Evolutionary conservation across 2,329 filamentous ascomycete genomes (phyloP).

Genomic region (Scytalidium lignicola): DNA sequence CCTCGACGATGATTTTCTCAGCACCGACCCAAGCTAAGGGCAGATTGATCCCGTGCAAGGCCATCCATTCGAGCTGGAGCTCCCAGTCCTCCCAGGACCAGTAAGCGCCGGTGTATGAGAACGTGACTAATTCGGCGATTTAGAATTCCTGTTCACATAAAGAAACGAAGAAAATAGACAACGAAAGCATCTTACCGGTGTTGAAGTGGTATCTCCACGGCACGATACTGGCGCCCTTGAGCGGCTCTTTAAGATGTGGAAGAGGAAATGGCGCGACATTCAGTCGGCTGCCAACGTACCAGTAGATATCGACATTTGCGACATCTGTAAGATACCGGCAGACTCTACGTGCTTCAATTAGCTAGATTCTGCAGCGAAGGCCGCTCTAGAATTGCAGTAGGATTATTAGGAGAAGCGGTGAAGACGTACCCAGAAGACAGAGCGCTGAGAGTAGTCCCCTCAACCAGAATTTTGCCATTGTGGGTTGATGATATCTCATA

Average conservation of each 20-base stretch:
- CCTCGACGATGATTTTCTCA: conserved; percentile 44
- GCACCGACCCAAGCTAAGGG: conserved; percentile 47
- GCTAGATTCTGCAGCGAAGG: too few species aligned
- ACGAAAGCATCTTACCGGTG: conserved; percentile 31
- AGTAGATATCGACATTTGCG: conserved; percentile 40
- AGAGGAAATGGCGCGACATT: conserved; percentile 28
- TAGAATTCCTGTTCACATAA: too few species aligned
- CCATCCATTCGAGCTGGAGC: conserved; percentile 46
- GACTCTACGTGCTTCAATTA: conserved; percentile 22
- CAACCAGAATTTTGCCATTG: conserved; percentile 25
- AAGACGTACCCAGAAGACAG: conserved; percentile 27
- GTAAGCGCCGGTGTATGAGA: conserved; percentile 45
- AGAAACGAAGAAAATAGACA: too few species aligned
- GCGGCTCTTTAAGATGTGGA: conserved; percentile 25
- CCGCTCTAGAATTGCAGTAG: too few species aligned
- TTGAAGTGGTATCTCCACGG: conserved; percentile 47
- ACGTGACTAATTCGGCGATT: conserved; percentile 34
- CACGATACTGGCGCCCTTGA: conserved; percentile 35
- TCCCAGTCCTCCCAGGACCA: conserved; percentile 52
- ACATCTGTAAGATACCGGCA: conserved; percentile 37
- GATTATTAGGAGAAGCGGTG: neutral
- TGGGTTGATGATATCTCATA: conserved; percentile 14
- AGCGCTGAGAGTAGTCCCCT: conserved; percentile 30
- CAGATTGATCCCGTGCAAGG: conserved; percentile 45
- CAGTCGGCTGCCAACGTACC: conserved; percentile 39